Percentiles rank a stretch among this genome's conserved stretches.
phyloP scores from a whole-genome alignment of 306 rosid genomes.

The Malus domestica region DNA sequence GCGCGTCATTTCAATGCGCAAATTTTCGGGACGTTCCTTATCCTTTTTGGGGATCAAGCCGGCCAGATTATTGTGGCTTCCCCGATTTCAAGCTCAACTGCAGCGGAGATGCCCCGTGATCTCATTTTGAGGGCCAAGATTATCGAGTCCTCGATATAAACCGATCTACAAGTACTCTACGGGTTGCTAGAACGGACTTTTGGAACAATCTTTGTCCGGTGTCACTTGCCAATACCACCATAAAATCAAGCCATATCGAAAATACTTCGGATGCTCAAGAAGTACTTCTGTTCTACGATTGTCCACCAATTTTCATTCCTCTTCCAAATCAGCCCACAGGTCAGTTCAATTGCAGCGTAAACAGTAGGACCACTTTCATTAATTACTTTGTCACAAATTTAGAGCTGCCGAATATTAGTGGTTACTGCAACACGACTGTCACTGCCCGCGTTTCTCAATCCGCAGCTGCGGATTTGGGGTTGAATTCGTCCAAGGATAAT shows the following conservation, averaged over 20 bases:
- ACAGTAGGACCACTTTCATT: not conserved
- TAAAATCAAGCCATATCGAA: not conserved
- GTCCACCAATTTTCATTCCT: constrained; percentile 13
- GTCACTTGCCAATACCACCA: not conserved
- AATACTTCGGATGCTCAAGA: not conserved
- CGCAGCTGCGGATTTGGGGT: not conserved
- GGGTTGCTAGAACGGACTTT: constrained; percentile 34
- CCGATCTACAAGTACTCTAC: constrained; percentile 8
- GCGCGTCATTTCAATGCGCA: constrained; percentile 15
- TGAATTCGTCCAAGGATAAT: not conserved
- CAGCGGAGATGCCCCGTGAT: constrained; percentile 13
- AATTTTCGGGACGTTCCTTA: constrained; percentile 17
- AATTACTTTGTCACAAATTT: constrained; percentile 19
- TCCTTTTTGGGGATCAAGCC: constrained; percentile 46
- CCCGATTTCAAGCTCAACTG: constrained; percentile 44
- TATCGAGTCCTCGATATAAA: constrained; percentile 28
- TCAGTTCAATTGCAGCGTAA: constrained; percentile 30
- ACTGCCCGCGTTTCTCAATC: constrained; percentile 25
- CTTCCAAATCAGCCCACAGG: not conserved
- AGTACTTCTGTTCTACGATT: constrained; percentile 28
- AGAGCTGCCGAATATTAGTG: not conserved
- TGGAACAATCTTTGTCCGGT: constrained; percentile 16
- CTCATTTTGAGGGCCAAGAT: constrained; percentile 2
- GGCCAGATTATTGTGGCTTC: constrained; percentile 43
- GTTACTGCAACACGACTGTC: constrained; percentile 12